Base-by-base conservation (phyloP, 331 rosid genomes). In the Rhamnella rubrinervis region DNA sequence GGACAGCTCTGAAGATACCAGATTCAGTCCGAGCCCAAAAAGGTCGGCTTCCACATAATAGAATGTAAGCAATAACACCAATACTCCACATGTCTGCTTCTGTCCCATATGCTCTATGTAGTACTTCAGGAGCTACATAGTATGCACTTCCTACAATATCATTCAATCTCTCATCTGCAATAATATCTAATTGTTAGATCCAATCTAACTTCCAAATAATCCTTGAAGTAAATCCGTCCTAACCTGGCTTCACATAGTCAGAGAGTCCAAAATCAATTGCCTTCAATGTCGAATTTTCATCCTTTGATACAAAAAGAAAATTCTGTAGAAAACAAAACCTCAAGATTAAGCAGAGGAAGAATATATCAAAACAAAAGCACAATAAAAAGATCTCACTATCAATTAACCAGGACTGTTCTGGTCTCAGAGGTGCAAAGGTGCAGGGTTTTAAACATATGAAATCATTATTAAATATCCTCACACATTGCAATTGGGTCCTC, bases 11-110 rank as follows among this genome's bases (percentile, higher is more conserved):
- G 61, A 92, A 92, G 65, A 92, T 92, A 37, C 98, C 98, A 44
- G 98, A 92, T 69, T 92, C 98, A 8, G 93, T 88, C 69, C 96
- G 84, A n/a, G 98, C 95, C 98, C 98, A 92, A 82, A 92, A 92
- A 6, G 96, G 98, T 1, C 98, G 83, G 70, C 98, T 92, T 77
- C 98, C 98, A 61, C 98, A 92, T 69, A 92, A 77, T 75, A 92
- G 96, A 70, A 92, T 92, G 73, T 92, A 92, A 26, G 98, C 98
- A 76, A 89, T 92, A 62, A 92, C 98, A 39, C 98, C 98, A 59
- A 92, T 88, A 85, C 98, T 92, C 98, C 98, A 92, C 96, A 90
- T 88, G 85, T 92, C 98, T 26, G 84, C 98, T 83, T 92, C 98
- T 4, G 98, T 88, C 40, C 95, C 86, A 35, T 92, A 92, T 69